Evolutionary conservation across 2,329 filamentous ascomycete species (phyloP), one percentile per base, ranked within the genome.

Genomic region (Thelonectria rubi): DNA sequence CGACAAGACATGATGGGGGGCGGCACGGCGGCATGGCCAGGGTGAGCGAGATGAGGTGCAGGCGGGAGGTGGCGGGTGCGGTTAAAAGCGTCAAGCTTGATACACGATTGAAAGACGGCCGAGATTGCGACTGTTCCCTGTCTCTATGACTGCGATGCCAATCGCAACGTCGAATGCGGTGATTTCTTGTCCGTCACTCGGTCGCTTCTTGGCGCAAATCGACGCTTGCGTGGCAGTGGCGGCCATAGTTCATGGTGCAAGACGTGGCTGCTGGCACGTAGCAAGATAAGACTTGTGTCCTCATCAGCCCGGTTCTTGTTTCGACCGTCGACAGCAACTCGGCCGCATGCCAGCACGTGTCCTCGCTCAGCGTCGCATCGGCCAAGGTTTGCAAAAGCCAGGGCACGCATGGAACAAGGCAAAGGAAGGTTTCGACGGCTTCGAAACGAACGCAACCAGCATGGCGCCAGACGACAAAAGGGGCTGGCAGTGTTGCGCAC

Each of bases 31-130:
- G 43, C 20, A 30, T 55, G 20, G 60, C 65, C 58, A 62, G 69
- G 69, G 62, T 65, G 63, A 68, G 68, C 63, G 68, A 70, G 64
- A 69, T 69, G 68, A 68, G 51, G 59, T 50, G 62, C 48, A 40
- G 55, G 58, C 60, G 58, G 58, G 47, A 39, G 61, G 50, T 5
- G 11, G 17, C 20, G 42, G n/a, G 39, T 20, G n/a, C 18, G 51
- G 9, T 51, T 34, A 32, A 40, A 32, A 24, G 52, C 50, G 40
- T 37, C 6, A 30, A 30, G 26, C 26, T 30, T 30, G 26, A 30
- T 30, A 30, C 26, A 30, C 10, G 26, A 30, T 30, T 30, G 26
- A 30, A 49, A 49, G 56, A 64, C 43, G 62, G 40, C 55, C 63
- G 60, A 63, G 49, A 63, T 67, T 57, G 58, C 56, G 37, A 34